Evolutionary conservation across 2,329 filamentous ascomycete genomes (phyloP), one percentile per base, ranked within the genome.

Genomic region (Metarhizium rileyi): DNA sequence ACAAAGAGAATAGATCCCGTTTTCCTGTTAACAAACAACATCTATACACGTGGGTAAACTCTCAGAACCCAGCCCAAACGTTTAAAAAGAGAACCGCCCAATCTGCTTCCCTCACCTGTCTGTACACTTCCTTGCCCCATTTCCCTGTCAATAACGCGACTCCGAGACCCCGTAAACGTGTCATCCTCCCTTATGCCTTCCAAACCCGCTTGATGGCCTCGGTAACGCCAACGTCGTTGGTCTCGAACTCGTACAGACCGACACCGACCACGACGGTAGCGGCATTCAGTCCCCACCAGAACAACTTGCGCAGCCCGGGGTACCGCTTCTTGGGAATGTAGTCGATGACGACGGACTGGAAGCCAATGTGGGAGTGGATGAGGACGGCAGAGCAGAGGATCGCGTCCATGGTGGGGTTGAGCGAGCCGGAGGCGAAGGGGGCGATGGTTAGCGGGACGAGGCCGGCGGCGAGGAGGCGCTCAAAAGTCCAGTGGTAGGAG

Each of bases 401-500:
- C 54, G 90, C 90, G 67, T 98, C 93, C 62, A 86, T 79, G 56
- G 86, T 76, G 47, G 93, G 93, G 80, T 95, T 95, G 57, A 97
- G 77, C 36, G 88, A 88, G 63, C 90, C 90, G 53, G 87, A 84
- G 53, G 90, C 90, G 71, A 98, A 98, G 55, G 93, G 93, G 36
- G 90, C 85, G 57, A 97, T 76, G 55, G 86, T 89, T 57, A 98
- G 76, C 46, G 93, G 94, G 54, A 98, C 74, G 54, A 98, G 81
- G 50, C 82, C 86, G 50, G 81, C 84, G 50, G 89, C 84, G 60
- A 97, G 73, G 50, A 89, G 67, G 64, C 88, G 90, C 77, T 98
- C 93, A 63, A 95, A 95, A 53, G 86, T 87, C 93, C 93, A 98
- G 80, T 98, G 93, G 76, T 97, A 98, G 70, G 87, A 94, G 61